Evolutionary conservation across 1,284 basidiomycete species (phyloP).

Genomic region (Phylloboletellus chloephorus): DNA sequence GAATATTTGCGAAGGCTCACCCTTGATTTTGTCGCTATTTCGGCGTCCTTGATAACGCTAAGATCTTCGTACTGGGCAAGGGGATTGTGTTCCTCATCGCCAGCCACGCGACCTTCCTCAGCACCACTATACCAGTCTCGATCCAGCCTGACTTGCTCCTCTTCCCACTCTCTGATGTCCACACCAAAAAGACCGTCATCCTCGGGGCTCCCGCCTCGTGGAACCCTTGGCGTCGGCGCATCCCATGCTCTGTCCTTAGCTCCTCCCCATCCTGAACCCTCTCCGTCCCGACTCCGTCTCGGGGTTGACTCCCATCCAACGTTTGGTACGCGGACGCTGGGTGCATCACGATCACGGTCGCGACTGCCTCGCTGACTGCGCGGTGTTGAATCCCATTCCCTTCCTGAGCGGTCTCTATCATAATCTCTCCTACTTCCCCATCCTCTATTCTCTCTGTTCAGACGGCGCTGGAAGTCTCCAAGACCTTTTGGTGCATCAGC

Average conservation of each 20-base stretch:
- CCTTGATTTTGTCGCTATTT: constrained; percentile 74
- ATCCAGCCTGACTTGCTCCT: constrained; percentile 85
- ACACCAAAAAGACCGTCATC: constrained; percentile 54
- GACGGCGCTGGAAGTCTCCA: constrained; percentile 35
- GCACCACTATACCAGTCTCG: constrained; percentile 92
- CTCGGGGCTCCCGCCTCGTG: constrained; percentile 58
- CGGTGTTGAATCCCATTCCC: constrained; percentile 70
- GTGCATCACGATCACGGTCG: constrained; percentile 68
- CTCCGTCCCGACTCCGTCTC: constrained; percentile 46
- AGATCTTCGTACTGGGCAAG: constrained; percentile 89
- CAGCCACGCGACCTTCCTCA: constrained; percentile 80
- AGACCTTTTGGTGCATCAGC: constrained; percentile 25
- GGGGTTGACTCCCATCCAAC: constrained; percentile 90
- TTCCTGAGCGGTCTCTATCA: constrained; percentile 11
- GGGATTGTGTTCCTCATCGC: constrained; percentile 89
- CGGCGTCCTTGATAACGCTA: constrained; percentile 64
- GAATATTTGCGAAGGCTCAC: constrained; percentile 36
- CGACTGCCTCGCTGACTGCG: constrained; percentile 51
- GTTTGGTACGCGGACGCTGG: constrained; percentile 84
- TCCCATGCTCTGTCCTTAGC: constrained; percentile 71
- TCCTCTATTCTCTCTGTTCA: constrained; percentile 35
- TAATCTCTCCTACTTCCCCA: constrained; percentile 19
- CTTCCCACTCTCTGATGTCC: constrained; percentile 87
- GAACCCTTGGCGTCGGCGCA: constrained; percentile 74
- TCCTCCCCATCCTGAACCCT: constrained; percentile 51